Percentiles rank a stretch among this genome's conserved stretches.
These are phyloP conservation scores for Diaporthe sp. DNA, from an alignment of 2,329 filamentous ascomycete genomes.

Conservation along the genomic window DNA sequence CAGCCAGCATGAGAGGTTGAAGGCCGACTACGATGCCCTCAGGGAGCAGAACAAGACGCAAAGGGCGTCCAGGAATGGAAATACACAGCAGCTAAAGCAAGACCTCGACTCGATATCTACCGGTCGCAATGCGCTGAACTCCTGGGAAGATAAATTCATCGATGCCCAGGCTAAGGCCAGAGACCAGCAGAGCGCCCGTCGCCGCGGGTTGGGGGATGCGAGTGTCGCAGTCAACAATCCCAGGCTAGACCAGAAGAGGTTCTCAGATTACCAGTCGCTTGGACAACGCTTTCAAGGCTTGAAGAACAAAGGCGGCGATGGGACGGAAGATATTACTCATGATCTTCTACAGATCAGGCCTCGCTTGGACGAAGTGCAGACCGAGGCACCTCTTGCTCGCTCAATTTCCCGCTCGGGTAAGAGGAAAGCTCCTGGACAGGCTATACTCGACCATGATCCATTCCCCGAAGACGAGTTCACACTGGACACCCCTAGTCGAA, in stretches of 20 bases:
- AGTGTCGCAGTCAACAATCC: constrained; percentile 33
- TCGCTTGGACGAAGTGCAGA: constrained; percentile 11
- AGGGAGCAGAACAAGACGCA: constrained; percentile 66
- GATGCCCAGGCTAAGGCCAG: constrained; percentile 42
- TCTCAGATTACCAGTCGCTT: constrained; percentile 11
- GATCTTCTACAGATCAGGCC: constrained; percentile 30
- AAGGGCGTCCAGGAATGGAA: constrained; percentile 52
- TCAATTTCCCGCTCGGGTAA: constrained; percentile 28
- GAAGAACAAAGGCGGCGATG: constrained; percentile 7
- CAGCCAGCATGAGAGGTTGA: constrained; percentile 51
- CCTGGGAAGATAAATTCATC: constrained; percentile 45
- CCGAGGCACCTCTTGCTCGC: constrained; percentile 12
- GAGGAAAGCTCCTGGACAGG: constrained; percentile 21
- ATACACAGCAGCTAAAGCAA: constrained; percentile 38
- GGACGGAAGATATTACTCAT: constrained; percentile 19
- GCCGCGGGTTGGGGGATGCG: constrained; percentile 30
- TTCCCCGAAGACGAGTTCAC: constrained; percentile 1
- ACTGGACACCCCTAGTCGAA: constrained; percentile 14
- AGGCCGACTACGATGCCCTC: constrained; percentile 62
- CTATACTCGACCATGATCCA: background rate
- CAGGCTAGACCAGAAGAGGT: constrained; percentile 35
- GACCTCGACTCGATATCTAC: constrained; percentile 41
- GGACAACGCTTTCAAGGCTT: constrained; percentile 21
- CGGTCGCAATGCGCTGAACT: constrained; percentile 26
- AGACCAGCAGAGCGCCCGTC: constrained; percentile 38